Percentiles rank a stretch among this genome's conserved stretches.
Conservation (phyloP, 2,329 filamentous ascomycete species). For the Rutstroemia sp. region DNA sequence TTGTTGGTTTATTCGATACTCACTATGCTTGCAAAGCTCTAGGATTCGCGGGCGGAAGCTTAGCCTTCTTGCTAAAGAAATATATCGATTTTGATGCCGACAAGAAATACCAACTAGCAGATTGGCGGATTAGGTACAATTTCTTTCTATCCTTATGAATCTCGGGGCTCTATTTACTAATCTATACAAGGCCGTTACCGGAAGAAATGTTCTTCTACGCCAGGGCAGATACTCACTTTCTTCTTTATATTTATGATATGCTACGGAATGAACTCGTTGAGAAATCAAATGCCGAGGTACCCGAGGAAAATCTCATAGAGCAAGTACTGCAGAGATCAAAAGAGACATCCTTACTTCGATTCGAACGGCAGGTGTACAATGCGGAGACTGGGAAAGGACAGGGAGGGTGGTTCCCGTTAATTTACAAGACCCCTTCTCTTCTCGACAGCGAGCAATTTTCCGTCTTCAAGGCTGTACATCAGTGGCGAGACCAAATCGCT, state of each 20-base stretch:
- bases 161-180: conserved; percentile 11
- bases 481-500: conserved; percentile 83
- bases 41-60: conserved; percentile 68
- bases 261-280: conserved; percentile 85
- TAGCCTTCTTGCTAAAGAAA: conserved; percentile 81
- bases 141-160: background rate
- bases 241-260: conserved; percentile 89
- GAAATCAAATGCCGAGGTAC: conserved; percentile 47
- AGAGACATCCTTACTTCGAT: conserved; percentile 70
- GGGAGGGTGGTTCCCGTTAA: conserved; percentile 70
- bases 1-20: conserved; percentile 94
- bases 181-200: conserved; percentile 59
- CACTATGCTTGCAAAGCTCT: conserved; percentile 74
- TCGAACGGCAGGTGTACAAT: conserved; percentile 72
- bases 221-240: conserved; percentile 92
- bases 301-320: conserved; percentile 58
- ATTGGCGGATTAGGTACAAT: conserved; percentile 77
- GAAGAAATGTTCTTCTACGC: conserved; percentile 92
- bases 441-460: conserved; percentile 77
- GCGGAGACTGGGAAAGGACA: conserved; percentile 64
- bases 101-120: conserved; percentile 91
- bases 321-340: conserved; percentile 73
- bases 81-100: conserved; percentile 89
- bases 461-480: conserved; percentile 80
- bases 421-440: conserved; percentile 59